Percentiles rank a stretch among this genome's conserved stretches.
These are phyloP conservation scores for Penicillium hordei DNA, from an alignment of 2,329 filamentous ascomycete genomes.

Conservation along the genomic window DNA sequence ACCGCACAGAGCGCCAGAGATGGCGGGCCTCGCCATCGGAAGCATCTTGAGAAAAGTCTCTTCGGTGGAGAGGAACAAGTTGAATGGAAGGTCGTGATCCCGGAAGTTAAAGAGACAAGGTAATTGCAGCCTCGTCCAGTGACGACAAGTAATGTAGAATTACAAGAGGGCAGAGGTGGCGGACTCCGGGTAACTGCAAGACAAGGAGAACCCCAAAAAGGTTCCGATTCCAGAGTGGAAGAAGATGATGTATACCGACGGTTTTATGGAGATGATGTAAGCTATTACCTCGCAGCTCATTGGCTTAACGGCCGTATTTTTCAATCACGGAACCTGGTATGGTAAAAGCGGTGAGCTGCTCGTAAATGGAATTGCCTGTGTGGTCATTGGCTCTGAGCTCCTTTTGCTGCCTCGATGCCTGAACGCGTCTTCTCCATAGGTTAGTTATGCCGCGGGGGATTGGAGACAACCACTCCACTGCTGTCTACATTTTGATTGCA, in stretches of 20 bases:
- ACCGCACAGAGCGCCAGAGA: conserved; percentile 31
- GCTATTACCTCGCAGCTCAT: conserved; percentile 1
- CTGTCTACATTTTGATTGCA: background rate
- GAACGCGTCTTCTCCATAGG: background rate
- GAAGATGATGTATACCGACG: conserved; percentile 15
- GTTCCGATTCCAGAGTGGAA: conserved; percentile 13
- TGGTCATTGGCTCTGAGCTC: conserved; percentile 18
- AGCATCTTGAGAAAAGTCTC: conserved; percentile 26
- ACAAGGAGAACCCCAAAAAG: conserved; percentile 25
- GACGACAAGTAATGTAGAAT: conserved; percentile 8
- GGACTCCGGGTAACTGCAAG: conserved; percentile 17
- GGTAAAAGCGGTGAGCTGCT: conserved; percentile 23
- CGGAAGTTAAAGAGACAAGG: background rate
- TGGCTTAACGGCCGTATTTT: conserved; percentile 9
- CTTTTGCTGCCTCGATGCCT: conserved; percentile 6
- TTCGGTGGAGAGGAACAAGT: conserved; percentile 1
- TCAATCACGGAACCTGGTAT: conserved; percentile 3
- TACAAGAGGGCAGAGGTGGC: conserved; percentile 17
- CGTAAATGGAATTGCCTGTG: conserved; percentile 20
- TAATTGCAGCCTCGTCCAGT: conserved; percentile 3
- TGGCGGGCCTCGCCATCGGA: conserved; percentile 27
- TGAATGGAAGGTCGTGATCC: background rate
- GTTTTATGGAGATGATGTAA: conserved; percentile 18
- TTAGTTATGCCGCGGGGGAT: background rate
- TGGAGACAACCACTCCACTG: conserved; percentile 2